Percentiles rank a stretch among this genome's conserved stretches.
phyloP scores from a whole-genome alignment of 208 protist genomes.

The Jaenimonas drosophilae region DNA sequence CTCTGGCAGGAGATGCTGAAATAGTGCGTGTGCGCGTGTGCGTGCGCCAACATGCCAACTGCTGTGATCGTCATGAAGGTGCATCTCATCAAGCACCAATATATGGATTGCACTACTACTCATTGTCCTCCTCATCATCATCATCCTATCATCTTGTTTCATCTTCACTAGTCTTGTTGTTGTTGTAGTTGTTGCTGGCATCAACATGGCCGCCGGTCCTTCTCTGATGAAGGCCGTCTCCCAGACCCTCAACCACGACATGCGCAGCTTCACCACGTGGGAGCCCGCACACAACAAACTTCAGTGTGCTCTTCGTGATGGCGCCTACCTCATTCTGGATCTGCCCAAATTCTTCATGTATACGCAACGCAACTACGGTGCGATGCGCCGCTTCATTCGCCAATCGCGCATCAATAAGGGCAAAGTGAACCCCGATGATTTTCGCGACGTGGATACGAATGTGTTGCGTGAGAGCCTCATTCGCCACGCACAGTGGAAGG shows the following conservation, averaged over 20 bases:
- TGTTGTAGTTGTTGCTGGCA: too few species aligned
- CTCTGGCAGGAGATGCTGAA: too few species aligned
- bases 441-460: conserved; percentile 72
- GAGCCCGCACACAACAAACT: conserved; percentile 49
- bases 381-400: conserved; percentile 65
- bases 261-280: conserved; percentile 34
- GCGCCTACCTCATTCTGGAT: conserved; percentile 51
- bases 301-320: conserved; percentile 63
- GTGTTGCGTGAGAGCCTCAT: conserved; percentile 65
- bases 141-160: too few species aligned
- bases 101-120: too few species aligned
- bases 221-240: conserved; percentile 20
- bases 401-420: conserved; percentile 73
- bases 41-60: too few species aligned
- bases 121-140: too few species aligned
- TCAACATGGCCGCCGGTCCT: not conserved
- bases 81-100: too few species aligned
- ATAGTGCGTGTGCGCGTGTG: too few species aligned
- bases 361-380: conserved; percentile 68
- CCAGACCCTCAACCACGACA: conserved; percentile 30
- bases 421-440: conserved; percentile 76
- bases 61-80: too few species aligned
- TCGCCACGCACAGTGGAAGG: conserved; percentile 55
- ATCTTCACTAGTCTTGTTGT: too few species aligned
- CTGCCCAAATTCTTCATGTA: conserved; percentile 60